A percentile compares a stretch with the other conserved stretches of the same genome.
Conservation (phyloP, 2,329 filamentous ascomycete species). For the Venturia asperata region DNA sequence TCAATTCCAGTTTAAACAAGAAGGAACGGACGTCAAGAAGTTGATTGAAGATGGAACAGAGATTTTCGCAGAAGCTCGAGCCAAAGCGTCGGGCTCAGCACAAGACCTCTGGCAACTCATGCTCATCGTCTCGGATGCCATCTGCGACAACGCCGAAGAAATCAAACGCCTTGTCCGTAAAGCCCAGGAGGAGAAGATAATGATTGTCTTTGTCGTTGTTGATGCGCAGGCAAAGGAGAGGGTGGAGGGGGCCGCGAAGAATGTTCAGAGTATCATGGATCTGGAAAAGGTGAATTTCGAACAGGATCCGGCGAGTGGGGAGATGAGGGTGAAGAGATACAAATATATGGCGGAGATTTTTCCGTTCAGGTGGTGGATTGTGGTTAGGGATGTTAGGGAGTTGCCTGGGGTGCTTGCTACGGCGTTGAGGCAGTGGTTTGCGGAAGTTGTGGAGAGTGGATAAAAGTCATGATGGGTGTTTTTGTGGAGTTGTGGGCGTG, state of each 20-base stretch:
- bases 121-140: conserved; percentile 85
- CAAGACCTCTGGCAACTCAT: conserved; percentile 90
- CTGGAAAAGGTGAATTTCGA: conserved; percentile 81
- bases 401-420: conserved; percentile 81
- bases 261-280: conserved; percentile 69
- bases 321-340: conserved; percentile 68
- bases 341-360: conserved; percentile 84
- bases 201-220: conserved; percentile 97
- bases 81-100: conserved; percentile 41
- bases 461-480: background rate
- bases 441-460: conserved; percentile 50
- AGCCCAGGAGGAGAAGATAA: conserved; percentile 87
- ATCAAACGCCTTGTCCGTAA: conserved; percentile 77
- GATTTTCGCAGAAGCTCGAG: conserved; percentile 70
- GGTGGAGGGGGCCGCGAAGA: conserved; percentile 37
- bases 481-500: background rate
- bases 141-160: conserved; percentile 81
- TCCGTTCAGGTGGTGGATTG: conserved; percentile 93
- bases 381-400: conserved; percentile 87
- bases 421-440: conserved; percentile 92
- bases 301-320: conserved; percentile 52
- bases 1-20: conserved; percentile 77
- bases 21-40: conserved; percentile 74
- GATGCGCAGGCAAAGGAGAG: conserved; percentile 47
- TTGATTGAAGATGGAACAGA: conserved; percentile 72